Base-by-base conservation (phyloP, 306 rosid species). In the Aeschynomene evenia region DNA sequence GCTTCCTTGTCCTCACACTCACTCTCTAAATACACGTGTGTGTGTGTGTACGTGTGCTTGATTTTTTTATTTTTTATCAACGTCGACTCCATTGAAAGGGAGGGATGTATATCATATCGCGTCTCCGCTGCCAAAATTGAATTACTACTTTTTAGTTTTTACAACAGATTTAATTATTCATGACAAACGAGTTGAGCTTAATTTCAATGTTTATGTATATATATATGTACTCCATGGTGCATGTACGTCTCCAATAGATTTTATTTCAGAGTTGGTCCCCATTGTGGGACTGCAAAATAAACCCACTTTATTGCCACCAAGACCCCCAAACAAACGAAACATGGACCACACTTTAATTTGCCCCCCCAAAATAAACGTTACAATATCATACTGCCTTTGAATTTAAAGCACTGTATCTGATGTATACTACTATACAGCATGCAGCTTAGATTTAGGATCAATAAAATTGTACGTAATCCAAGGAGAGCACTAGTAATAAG, bases 31-130 rank as follows among this genome's bases (percentile, higher is more conserved):
- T n/a, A n/a, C n/a, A n/a, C n/a, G n/a, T n/a, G n/a, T n/a, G n/a
- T n/a, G n/a, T n/a, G n/a, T n/a, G n/a, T n/a, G n/a, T n/a, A 74
- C 86, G 82, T 84, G 80, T 51, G 73, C 68, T 65, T 79, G n/a
- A 57, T 31, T 36, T 45, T 64, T 7, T 65, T 79, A 11, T 50
- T 31, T 36, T 45, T 64, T 7, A 33, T 45, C 42, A 36, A 37
- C 48, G 69, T 7, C 5, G 29, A 3, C 0, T 11, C 31, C 33
- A 31, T n/a, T n/a, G n/a, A n/a, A n/a, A n/a, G n/a, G n/a, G n/a
- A n/a, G n/a, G n/a, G n/a, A n/a, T n/a, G n/a, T n/a, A n/a, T n/a
- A n/a, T n/a, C n/a, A n/a, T n/a, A n/a, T n/a, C n/a, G 4, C 31
- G 0, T 4, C 31, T 28, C 31, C 31, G 31, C 31, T 28, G 31